Base-by-base conservation (phyloP, 2,329 filamentous ascomycete genomes). In the Reticulascus tulasneorum region DNA sequence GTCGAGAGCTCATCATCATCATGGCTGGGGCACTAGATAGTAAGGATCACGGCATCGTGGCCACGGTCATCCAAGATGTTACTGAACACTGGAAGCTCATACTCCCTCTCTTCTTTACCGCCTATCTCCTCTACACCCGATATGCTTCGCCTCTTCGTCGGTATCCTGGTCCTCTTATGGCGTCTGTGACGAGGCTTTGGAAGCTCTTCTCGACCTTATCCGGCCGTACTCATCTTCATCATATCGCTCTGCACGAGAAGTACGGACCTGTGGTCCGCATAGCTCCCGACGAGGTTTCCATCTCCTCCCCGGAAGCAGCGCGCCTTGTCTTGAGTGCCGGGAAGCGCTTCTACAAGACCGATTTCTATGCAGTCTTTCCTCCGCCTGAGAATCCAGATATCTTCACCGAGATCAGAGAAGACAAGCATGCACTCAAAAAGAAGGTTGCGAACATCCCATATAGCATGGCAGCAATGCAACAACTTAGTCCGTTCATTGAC, bases 81-180 rank as follows among this genome's bases (percentile, higher is more conserved):
- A n/a, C n/a, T n/a, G n/a, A n/a, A n/a, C 60, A 74, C 52, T 76
- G 70, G 71, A 52, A 60, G 7, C 42, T 56, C 5, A 50, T 67
- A 12, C 33, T 60, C 9, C 33, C 56, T 19, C 40, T 60, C 18
- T 24, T 56, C n/a, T 12, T 66, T 2, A 33, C 55, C 23, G 56
- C 54, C 16, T 70, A 66, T 50, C 56, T 75, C 9, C 48, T 62
- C 15, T 59, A 54, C 30, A 75, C 73, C 46, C 64, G 65, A 25
- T 71, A 69, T 47, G 59, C 71, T 27, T 62, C 68, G 49, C 80
- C 82, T 5, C 60, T 88, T 39, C 76, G 80, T 57, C 78, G 73
- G 51, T 87, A 86, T 47, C 86, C 86, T 0, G 86, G 86, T 0
- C 85, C 82, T 1, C 67, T 80, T 36, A 51, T 86, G 23, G 86